Evolutionary conservation across 352 stramenopile genomes (phyloP), one percentile per base, ranked within the genome.

Genomic region (Pythium guiyangense): DNA sequence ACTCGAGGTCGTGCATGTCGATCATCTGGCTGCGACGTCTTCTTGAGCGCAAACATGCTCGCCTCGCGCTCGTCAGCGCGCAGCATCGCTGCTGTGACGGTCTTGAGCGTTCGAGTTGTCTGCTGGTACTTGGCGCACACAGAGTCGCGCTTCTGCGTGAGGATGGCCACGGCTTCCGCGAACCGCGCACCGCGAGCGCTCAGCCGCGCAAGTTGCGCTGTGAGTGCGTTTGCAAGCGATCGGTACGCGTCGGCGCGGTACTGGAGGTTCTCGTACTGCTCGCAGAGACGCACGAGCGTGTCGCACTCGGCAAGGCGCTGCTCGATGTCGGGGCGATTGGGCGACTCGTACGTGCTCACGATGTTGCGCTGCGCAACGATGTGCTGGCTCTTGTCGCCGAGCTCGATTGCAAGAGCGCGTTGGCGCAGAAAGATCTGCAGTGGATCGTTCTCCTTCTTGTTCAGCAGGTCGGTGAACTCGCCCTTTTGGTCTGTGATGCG

Each of bases 161-260:
- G 62, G 45, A 81, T 66, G 15, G 51, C 53, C 37, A 88, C 79
- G 8, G 74, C 77, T 43, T 85, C 69, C 2, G 62, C 58, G 45
- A 88, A 70, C 14, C 75, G 69, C 29, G 62, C 60, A 6, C 66
- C 67, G 29, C 75, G 71, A 42, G 65, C 59, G 20, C 63, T 57
- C 25, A 88, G 64, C 5, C 73, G 57, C 4, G 43, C 40, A 12
- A 86, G 22, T 48, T 88, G 78, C 2, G 61, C 70, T 8, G 69
- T 88, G 40, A 88, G 43, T 29, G 78, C 78, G 46, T 86, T 86
- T 11, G 75, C 78, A 10, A 86, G 58, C 18, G 67, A 65, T n/a
- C 74, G 66, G 51, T 84, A 88, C 18, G 71, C 66, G 29, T 81
- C 70, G 2, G 69, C 66, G 44, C 64, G 61, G 53, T 74, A 69